Conservation (phyloP, 805 yeast species). For the Cyberlindnera subsufficiens region DNA sequence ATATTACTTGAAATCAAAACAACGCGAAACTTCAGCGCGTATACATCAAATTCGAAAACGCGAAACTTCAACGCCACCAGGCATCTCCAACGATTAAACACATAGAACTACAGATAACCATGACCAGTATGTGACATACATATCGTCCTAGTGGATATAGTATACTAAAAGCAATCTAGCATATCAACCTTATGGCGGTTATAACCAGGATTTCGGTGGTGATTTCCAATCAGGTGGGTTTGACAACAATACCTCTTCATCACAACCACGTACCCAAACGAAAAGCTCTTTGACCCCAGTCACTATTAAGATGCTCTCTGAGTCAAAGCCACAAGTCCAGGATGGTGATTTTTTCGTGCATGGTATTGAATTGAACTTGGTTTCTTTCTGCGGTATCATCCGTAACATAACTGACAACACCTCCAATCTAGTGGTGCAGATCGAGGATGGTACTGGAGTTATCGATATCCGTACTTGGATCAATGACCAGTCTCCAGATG, state of each 20-base stretch:
- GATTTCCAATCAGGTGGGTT: slow-evolving; percentile 31
- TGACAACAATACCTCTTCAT: slow-evolving; percentile 29
- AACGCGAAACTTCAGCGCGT: too few species aligned
- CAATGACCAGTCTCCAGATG: slow-evolving; percentile 31
- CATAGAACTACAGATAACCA: background rate
- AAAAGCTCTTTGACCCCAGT: slow-evolving; percentile 51
- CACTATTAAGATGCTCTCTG: slow-evolving; percentile 66
- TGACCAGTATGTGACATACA: background rate
- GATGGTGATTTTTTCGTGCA: slow-evolving; percentile 62
- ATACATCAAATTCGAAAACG: too few species aligned
- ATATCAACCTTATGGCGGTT: slow-evolving; percentile 33
- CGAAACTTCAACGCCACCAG: too few species aligned
- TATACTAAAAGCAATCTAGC: slow-evolving; percentile 7
- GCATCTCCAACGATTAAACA: background rate
- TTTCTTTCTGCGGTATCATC: slow-evolving; percentile 65
- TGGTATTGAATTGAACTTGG: slow-evolving; percentile 56
- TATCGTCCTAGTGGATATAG: background rate
- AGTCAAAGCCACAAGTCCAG: slow-evolving; percentile 51
- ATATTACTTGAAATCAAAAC: too few species aligned
- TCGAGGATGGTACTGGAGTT: slow-evolving; percentile 79
- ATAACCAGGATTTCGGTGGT: slow-evolving; percentile 22
- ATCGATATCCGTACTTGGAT: slow-evolving; percentile 64
- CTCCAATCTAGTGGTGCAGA: slow-evolving; percentile 45
- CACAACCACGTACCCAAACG: slow-evolving; percentile 23
- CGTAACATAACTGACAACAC: slow-evolving; percentile 57